Evolutionary conservation across 2,329 filamentous ascomycete genomes (phyloP), one percentile per base, ranked within the genome.

Genomic region (Pseudogymnoascus sp.): DNA sequence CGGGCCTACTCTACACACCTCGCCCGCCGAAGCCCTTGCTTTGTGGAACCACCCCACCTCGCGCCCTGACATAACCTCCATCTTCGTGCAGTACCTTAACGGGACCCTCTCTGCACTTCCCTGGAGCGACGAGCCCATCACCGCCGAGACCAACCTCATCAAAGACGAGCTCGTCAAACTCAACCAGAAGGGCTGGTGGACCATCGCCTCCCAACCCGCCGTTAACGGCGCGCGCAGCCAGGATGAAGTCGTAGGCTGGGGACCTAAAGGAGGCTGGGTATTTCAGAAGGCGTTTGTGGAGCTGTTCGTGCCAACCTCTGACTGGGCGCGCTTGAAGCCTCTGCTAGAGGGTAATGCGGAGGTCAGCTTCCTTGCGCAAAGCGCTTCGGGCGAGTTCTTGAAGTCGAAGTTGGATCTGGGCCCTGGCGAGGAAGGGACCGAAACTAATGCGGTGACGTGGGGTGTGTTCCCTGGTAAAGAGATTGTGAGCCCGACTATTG

Each of bases 241-340:
- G 59, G 86, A 99, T 73, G 77, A 83, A 3, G 84, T 90, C 19
- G 96, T 96, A 70, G 95, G 95, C 67, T 99, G 95, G 95, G 95
- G 95, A 1, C 95, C 95, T 0, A 84, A 83, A 60, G 88, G 93
- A 70, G 95, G 95, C 17, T 97, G 96, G 74, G 92, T 97, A 59
- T 99, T 97, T 79, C 95, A 99, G 73, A 99, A 97, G 77, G 89
- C 93, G 0, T 99, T 99, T 75, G 92, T 99, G 61, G 95, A 99
- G 75, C 91, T 97, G 77, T 99, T 99, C 80, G 78, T 96, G 64
- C 87, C 93, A 0, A 77, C 81, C 0, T 75, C 82, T 0, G 90
- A 93, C 73, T 97, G 92, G 87, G 75, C 78, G 15, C 74, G 74
- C 1, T 81, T 99, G 33, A 83, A 84, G 67, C 80, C 81, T 3